phyloP scores from a whole-genome alignment of 1,284 basidiomycete species.

The Malassezia nana region DNA sequence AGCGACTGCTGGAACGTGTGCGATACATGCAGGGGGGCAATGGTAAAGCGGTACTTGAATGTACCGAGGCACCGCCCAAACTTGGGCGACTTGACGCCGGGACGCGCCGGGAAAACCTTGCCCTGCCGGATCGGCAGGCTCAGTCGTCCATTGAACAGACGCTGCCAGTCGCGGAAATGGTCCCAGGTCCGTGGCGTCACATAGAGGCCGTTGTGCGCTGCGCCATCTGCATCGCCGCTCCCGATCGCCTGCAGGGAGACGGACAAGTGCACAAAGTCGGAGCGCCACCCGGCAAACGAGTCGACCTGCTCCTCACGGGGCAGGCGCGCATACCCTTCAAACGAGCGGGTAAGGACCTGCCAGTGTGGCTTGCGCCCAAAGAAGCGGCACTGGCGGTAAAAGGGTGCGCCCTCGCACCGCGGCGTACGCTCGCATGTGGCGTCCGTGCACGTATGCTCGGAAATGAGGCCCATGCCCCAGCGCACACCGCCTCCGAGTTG shows the following conservation, averaged over 20 bases:
- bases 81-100: conserved; percentile 65
- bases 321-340: conserved; percentile 49
- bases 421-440: conserved; percentile 54
- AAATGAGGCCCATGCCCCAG: conserved; percentile 73
- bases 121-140: conserved; percentile 81
- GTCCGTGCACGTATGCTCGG: conserved; percentile 75
- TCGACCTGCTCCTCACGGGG: conserved; percentile 52
- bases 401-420: conserved; percentile 56
- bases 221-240: conserved; percentile 1
- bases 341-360: conserved; percentile 60
- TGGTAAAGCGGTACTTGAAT: conserved; percentile 76
- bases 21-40: conserved; percentile 70
- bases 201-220: conserved; percentile 63
- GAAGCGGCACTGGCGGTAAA: conserved; percentile 68
- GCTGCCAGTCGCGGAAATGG: conserved; percentile 89
- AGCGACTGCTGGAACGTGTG: conserved; percentile 77
- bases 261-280: conserved; percentile 87
- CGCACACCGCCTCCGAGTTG: conserved; percentile 78
- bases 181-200: conserved; percentile 75
- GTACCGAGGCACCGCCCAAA: conserved; percentile 80
- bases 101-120: conserved; percentile 61
- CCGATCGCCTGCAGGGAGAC: conserved; percentile 64
- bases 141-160: conserved; percentile 67
- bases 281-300: conserved; percentile 79
- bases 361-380: conserved; percentile 78